Conservation (phyloP, 1,284 basidiomycete species). For the Ustilago tritici region DNA sequence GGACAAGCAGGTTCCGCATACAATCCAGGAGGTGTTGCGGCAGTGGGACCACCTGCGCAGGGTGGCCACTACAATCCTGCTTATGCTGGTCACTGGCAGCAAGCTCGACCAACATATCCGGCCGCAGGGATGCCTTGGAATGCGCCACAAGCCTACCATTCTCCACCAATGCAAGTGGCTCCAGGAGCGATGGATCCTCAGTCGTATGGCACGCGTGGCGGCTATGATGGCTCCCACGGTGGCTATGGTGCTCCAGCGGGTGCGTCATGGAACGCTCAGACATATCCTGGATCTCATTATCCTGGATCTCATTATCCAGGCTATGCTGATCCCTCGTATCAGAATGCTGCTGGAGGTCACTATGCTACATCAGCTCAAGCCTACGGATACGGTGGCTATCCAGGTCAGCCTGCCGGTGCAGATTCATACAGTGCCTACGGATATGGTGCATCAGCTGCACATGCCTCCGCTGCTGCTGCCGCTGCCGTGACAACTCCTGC, state of each 20-base stretch:
- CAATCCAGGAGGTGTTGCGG: slow-evolving; percentile 20
- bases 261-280: slow-evolving; percentile 16
- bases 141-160: slow-evolving; percentile 16
- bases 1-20: slow-evolving; percentile 11
- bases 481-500: background rate
- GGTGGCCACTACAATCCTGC: slow-evolving; percentile 48
- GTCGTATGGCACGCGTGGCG: slow-evolving; percentile 7
- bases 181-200: slow-evolving; percentile 19
- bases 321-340: slow-evolving; percentile 12
- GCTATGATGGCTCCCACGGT: slow-evolving; percentile 18
- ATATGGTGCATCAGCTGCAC: slow-evolving; percentile 16
- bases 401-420: slow-evolving; percentile 8
- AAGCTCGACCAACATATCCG: slow-evolving; percentile 10
- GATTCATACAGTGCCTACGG: slow-evolving; percentile 32
- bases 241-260: slow-evolving; percentile 17
- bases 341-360: slow-evolving; percentile 8
- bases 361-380: slow-evolving; percentile 18
- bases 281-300: slow-evolving; percentile 38
- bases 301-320: slow-evolving; percentile 36
- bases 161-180: slow-evolving; percentile 27
- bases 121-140: slow-evolving; percentile 21
- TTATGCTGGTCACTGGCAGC: slow-evolving; percentile 45
- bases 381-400: slow-evolving; percentile 15
- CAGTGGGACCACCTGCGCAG: slow-evolving; percentile 8
- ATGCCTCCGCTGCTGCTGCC: slow-evolving; percentile 3